Conservation (phyloP, 2,329 filamentous ascomycete species). For the Sporothrix globosa region DNA sequence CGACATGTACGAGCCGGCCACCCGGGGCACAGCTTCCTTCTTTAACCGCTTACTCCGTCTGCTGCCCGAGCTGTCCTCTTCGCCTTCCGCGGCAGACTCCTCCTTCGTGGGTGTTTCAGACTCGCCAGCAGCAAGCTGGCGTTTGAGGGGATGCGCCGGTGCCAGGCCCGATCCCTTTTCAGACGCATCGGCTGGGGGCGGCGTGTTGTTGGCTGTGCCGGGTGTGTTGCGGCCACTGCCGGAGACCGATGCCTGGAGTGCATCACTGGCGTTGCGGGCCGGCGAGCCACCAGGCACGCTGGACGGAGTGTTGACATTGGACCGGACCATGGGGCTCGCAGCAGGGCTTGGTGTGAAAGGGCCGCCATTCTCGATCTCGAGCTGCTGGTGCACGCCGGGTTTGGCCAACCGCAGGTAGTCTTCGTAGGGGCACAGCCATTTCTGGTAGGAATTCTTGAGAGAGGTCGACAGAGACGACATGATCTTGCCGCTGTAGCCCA, state of each 20-base stretch:
- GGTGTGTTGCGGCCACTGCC: constrained; percentile 52
- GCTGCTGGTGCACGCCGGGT: constrained; percentile 92
- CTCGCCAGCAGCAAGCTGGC: constrained; percentile 66
- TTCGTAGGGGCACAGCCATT: constrained; percentile 96
- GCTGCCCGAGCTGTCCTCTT: constrained; percentile 68
- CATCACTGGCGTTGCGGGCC: constrained; percentile 59
- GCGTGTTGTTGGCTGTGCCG: constrained; percentile 47
- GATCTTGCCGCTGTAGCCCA: constrained; percentile 98
- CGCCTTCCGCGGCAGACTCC: constrained; percentile 50
- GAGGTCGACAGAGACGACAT: constrained; percentile 99
- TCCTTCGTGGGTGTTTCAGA: constrained; percentile 55
- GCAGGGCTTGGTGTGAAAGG: constrained; percentile 77
- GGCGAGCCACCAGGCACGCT: constrained; percentile 68
- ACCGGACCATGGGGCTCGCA: constrained; percentile 71
- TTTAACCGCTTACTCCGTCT: constrained; percentile 91
- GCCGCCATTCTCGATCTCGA: constrained; percentile 90
- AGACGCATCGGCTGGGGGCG: constrained; percentile 57
- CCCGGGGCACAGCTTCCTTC: constrained; percentile 78
- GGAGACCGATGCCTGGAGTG: constrained; percentile 54
- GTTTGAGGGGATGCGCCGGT: constrained; percentile 69
- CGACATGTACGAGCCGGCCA: constrained; percentile 96
- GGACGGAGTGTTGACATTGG: constrained; percentile 61
- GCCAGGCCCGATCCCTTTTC: constrained; percentile 65
- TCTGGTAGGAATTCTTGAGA: constrained; percentile 95
- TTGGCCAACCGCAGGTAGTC: constrained; percentile 90